A percentile compares a stretch with the other conserved stretches of the same genome.
These are phyloP conservation scores for Sordariomycetes sp. DNA, from an alignment of 2,329 filamentous ascomycete genomes.

Conservation along the genomic window DNA sequence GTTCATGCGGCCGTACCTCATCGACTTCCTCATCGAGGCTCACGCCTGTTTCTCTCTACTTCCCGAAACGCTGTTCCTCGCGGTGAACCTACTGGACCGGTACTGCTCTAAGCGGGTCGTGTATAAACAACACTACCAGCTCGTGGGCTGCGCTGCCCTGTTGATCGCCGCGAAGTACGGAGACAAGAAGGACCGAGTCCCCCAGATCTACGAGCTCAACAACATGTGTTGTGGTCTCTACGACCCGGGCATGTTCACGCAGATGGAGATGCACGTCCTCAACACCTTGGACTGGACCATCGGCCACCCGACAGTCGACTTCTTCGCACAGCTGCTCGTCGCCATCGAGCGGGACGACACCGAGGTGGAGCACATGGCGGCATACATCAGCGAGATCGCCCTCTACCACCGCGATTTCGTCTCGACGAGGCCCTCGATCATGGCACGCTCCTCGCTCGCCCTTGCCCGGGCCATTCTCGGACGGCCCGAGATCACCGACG, in stretches of 20 bases:
- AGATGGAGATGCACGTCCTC: slow-evolving; percentile 99
- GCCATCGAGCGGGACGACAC: slow-evolving; percentile 68
- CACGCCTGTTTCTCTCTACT: slow-evolving; percentile 90
- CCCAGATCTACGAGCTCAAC: slow-evolving; percentile 91
- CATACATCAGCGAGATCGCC: slow-evolving; percentile 90
- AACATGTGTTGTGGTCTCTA: slow-evolving; percentile 99
- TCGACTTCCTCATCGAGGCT: slow-evolving; percentile 96
- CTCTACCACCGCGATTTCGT: slow-evolving; percentile 97
- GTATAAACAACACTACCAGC: slow-evolving; percentile 97
- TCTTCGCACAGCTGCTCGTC: slow-evolving; percentile 80
- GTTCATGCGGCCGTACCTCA: slow-evolving; percentile 94
- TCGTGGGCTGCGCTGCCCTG: slow-evolving; percentile 91
- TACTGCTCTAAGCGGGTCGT: slow-evolving; percentile 98
- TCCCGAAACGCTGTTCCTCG: slow-evolving; percentile 90
- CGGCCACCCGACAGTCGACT: slow-evolving; percentile 91
- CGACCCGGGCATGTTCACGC: slow-evolving; percentile 98
- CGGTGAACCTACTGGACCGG: slow-evolving; percentile 90
- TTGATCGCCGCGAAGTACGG: slow-evolving; percentile 98
- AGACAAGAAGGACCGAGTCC: slow-evolving; percentile 97
- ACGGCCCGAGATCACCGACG: slow-evolving; percentile 63
- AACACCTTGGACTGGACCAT: slow-evolving; percentile 96
- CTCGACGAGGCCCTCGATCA: slow-evolving; percentile 78
- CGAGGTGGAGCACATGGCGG: slow-evolving; percentile 88
- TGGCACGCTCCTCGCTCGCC: slow-evolving; percentile 79
- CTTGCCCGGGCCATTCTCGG: slow-evolving; percentile 79